Percentiles rank a stretch among this genome's conserved stretches.
These are phyloP conservation scores for Macrophomina tecta DNA, from an alignment of 2,329 filamentous ascomycete genomes.

Conservation along the genomic window DNA sequence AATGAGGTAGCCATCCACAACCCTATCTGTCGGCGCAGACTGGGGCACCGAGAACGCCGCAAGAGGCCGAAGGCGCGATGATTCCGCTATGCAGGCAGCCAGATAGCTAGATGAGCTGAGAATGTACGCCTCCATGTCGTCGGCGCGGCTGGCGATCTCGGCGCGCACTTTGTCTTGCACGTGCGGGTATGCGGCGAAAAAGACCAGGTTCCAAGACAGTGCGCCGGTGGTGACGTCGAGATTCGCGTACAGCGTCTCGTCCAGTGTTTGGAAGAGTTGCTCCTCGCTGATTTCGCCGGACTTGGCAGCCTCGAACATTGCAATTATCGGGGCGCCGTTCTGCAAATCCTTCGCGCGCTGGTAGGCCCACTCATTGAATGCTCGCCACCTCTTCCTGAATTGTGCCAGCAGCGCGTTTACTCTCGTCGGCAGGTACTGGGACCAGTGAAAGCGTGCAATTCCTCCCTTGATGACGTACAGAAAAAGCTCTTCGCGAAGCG, in stretches of 20 bases:
- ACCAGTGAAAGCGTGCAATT: slow-evolving; percentile 37
- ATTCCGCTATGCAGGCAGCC: slow-evolving; percentile 47
- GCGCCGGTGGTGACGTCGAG: slow-evolving; percentile 53
- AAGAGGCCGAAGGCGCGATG: slow-evolving; percentile 45
- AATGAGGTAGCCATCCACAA: slow-evolving; percentile 33
- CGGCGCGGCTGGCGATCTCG: slow-evolving; percentile 34
- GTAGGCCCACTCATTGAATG: slow-evolving; percentile 33
- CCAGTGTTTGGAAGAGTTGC: slow-evolving; percentile 48
- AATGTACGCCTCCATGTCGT: slow-evolving; percentile 7
- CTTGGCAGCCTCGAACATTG: too few species aligned
- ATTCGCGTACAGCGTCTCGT: slow-evolving; percentile 54
- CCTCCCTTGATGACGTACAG: slow-evolving; percentile 45
- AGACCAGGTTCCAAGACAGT: slow-evolving; percentile 52
- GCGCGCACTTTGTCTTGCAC: slow-evolving; percentile 40
- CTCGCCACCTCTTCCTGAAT: slow-evolving; percentile 32
- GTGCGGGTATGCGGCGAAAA: slow-evolving; percentile 46
- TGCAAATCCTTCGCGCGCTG: too few species aligned
- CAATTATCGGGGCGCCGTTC: too few species aligned
- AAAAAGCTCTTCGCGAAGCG: slow-evolving; percentile 43
- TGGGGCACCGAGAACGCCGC: slow-evolving; percentile 52
- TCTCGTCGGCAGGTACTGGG: slow-evolving; percentile 37
- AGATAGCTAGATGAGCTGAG: slow-evolving; percentile 32
- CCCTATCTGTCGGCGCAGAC: slow-evolving; percentile 43
- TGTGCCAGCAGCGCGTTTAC: slow-evolving; percentile 33
- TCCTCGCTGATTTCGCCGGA: slow-evolving; percentile 15